Percentiles rank a stretch among this genome's conserved stretches.
phyloP scores from a whole-genome alignment of 2,329 filamentous ascomycete species.

The Cadophora sp. region DNA sequence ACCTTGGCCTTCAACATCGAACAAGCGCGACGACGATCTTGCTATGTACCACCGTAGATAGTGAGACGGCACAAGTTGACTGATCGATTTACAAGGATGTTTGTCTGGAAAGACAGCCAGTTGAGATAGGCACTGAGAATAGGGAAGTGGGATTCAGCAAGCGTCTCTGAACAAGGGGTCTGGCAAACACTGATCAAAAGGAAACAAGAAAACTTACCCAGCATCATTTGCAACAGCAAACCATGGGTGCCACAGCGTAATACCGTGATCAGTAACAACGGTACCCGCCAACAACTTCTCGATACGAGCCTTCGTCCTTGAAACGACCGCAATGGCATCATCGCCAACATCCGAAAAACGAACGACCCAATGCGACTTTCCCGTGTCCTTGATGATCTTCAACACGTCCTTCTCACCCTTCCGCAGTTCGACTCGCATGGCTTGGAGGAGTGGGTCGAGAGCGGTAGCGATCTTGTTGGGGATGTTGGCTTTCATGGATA shows the following conservation, averaged over 20 bases:
- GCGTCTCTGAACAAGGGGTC: neutral
- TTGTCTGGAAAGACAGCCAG: neutral
- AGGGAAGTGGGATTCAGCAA: neutral
- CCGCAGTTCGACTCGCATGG: neutral
- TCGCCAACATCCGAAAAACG: neutral
- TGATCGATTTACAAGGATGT: neutral
- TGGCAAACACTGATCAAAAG: no score
- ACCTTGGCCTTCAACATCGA: neutral
- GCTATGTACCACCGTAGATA: neutral
- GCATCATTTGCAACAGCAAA: neutral
- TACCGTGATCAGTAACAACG: neutral
- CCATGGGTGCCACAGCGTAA: neutral
- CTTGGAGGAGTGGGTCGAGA: neutral
- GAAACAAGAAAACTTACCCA: neutral
- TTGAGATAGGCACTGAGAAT: neutral
- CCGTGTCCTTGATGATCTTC: neutral
- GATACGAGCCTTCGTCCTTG: neutral
- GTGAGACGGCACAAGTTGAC: neutral
- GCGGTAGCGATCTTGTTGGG: neutral
- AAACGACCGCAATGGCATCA: neutral
- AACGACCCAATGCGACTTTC: neutral
- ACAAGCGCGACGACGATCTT: neutral
- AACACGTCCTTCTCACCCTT: neutral
- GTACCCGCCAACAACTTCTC: constrained; percentile 5
- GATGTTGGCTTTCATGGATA: constrained; percentile 11